Evolutionary conservation across 228 moss, liverwort and hornwort species (phyloP).

Genomic region (Sphagnum fallax): DNA sequence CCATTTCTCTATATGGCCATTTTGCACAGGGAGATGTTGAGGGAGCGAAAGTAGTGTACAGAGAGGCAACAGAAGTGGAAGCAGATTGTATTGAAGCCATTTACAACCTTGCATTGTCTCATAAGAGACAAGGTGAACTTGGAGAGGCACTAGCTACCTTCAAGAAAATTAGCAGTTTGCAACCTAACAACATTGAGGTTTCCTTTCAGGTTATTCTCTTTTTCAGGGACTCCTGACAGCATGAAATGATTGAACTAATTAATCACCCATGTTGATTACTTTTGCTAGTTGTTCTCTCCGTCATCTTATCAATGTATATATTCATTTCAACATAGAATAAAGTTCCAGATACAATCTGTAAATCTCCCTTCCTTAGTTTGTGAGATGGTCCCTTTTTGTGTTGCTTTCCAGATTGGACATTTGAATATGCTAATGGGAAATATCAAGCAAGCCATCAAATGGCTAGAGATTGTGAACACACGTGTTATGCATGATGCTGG

Average conservation of each 20-base stretch:
- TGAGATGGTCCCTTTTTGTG: background rate
- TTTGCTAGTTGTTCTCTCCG: too few relatives aligned
- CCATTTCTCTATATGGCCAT: background rate
- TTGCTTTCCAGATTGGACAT: constrained; percentile 58
- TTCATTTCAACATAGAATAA: too few relatives aligned
- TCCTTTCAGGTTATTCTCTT: constrained; percentile 47
- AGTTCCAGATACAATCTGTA: too few relatives aligned
- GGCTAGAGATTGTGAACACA: constrained; percentile 88
- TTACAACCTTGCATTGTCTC: constrained; percentile 79
- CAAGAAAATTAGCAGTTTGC: constrained; percentile 60
- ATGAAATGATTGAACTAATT: too few relatives aligned
- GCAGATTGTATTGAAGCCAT: constrained; percentile 72
- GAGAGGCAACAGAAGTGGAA: constrained; percentile 63
- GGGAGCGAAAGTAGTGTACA: constrained; percentile 55
- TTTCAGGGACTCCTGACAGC: too few relatives aligned
- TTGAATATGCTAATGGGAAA: constrained; percentile 78
- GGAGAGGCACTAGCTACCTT: constrained; percentile 69
- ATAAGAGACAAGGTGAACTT: constrained; percentile 57
- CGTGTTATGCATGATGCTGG: constrained; percentile 57
- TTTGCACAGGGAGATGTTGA: constrained; percentile 48
- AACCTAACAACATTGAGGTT: constrained; percentile 80
- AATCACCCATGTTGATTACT: too few relatives aligned
- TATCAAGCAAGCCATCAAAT: constrained; percentile 73
- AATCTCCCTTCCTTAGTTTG: too few relatives aligned
- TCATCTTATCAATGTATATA: too few relatives aligned